phyloP scores from a whole-genome alignment of 176 grass and related monocot species.

The Aechmea fasciata region DNA sequence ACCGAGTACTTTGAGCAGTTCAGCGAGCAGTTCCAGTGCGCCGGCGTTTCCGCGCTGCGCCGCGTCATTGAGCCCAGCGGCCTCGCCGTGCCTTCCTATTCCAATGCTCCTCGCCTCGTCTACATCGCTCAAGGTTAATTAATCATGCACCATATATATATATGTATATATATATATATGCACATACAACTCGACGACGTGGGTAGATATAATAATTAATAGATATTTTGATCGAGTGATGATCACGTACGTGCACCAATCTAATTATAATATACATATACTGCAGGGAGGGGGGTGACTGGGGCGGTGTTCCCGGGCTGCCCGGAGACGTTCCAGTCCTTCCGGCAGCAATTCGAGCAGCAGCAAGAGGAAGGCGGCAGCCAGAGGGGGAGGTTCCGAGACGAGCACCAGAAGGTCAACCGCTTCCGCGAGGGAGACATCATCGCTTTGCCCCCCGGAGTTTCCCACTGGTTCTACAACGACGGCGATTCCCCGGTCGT shows the following conservation, averaged over 20 bases:
- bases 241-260: no score
- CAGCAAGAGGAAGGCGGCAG: constrained; percentile 6
- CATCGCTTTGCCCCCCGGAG: constrained; percentile 25
- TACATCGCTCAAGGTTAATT: constrained; percentile 27
- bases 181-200: no score
- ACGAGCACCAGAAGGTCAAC: constrained; percentile 37
- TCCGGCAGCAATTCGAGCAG: constrained; percentile 12
- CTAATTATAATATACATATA: background rate
- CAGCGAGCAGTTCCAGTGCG: constrained; percentile 20
- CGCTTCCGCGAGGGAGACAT: constrained; percentile 27
- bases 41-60: constrained; percentile 12
- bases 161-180: background rate
- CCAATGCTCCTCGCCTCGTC: constrained; percentile 25
- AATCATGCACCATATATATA: background rate
- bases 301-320: constrained; percentile 29
- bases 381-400: constrained; percentile 12
- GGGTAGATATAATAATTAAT: no score
- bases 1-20: constrained; percentile 18
- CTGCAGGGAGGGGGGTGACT: constrained; percentile 18
- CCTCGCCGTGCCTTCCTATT: constrained; percentile 16
- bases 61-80: constrained; percentile 22
- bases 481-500: constrained; percentile 30
- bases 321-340: constrained; percentile 31
- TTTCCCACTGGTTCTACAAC: constrained; percentile 32
- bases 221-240: no score